Percentiles rank a stretch among this genome's conserved stretches.
Conservation (phyloP, 2,329 filamentous ascomycete species). For the Pseudogymnoascus sp. region DNA sequence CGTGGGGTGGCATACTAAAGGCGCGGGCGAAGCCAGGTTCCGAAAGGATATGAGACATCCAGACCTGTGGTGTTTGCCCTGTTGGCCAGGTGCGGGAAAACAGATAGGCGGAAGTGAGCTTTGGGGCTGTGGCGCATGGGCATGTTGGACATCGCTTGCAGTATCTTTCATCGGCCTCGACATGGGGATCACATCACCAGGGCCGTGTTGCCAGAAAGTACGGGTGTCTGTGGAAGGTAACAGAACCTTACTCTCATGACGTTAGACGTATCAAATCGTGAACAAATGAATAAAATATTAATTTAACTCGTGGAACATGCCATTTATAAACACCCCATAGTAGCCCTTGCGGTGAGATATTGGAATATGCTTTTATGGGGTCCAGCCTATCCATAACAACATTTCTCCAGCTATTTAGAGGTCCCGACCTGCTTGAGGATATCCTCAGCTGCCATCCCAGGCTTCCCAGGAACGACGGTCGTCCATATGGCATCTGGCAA, state of each 20-base stretch:
- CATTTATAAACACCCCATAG: neutral
- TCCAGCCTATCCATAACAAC: neutral
- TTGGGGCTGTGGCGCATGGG: neutral
- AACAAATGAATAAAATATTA: neutral
- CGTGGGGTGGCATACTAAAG: neutral
- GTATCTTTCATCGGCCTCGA: neutral
- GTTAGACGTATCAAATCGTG: neutral
- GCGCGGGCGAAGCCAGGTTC: slow-evolving; percentile 27
- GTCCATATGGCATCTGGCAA: slow-evolving; percentile 60
- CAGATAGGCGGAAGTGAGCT: neutral
- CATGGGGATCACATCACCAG: neutral
- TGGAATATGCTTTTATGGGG: neutral
- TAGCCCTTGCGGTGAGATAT: neutral
- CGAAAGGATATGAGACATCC: slow-evolving; percentile 33
- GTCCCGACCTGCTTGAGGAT: slow-evolving; percentile 50
- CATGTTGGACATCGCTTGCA: neutral
- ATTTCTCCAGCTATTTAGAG: slow-evolving; percentile 5
- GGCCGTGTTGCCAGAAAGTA: neutral
- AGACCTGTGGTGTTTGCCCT: neutral
- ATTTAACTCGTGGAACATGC: neutral
- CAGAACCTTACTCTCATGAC: neutral
- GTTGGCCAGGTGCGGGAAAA: neutral
- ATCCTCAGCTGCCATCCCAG: slow-evolving; percentile 53
- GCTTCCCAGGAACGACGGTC: slow-evolving; percentile 55
- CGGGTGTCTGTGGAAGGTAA: neutral